Evolutionary conservation across 1,139 yeast species (phyloP).

Genomic region (Dujonia santamariae): DNA sequence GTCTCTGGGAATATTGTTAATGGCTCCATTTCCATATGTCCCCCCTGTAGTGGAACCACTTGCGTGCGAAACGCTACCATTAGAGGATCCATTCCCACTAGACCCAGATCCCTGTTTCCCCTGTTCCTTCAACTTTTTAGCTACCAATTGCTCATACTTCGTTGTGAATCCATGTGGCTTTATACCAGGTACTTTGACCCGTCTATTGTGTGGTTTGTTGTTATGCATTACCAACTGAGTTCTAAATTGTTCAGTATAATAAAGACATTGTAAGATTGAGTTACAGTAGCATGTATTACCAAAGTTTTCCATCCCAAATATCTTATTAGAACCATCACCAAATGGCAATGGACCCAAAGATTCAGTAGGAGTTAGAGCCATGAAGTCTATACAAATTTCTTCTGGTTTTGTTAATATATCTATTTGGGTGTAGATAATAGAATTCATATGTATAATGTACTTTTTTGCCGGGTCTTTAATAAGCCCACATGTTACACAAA

Average conservation of each 20-base stretch:
- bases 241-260: conserved; percentile 69
- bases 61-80: conserved; percentile 1
- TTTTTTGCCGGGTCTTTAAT: too few species aligned
- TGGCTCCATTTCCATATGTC: conserved; percentile 1
- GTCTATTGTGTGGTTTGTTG: conserved; percentile 33
- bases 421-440: too few species aligned
- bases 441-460: too few species aligned
- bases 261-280: conserved; percentile 85
- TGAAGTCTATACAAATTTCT: too few species aligned
- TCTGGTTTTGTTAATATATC: too few species aligned
- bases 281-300: conserved; percentile 96
- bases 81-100: conserved; percentile 1
- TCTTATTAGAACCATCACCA: conserved; percentile 69
- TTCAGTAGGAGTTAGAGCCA: too few species aligned
- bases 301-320: conserved; percentile 93
- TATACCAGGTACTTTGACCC: conserved; percentile 38
- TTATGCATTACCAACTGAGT: conserved; percentile 43
- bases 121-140: conserved; percentile 38
- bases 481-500: too few species aligned
- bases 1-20: conserved; percentile 1
- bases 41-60: too few species aligned
- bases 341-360: conserved; percentile 21
- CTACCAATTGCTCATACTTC: conserved; percentile 41
- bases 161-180: conserved; percentile 46
- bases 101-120: conserved; percentile 14